Base-by-base conservation (phyloP, 257 asterid genomes). In the Coffea canephora region DNA sequence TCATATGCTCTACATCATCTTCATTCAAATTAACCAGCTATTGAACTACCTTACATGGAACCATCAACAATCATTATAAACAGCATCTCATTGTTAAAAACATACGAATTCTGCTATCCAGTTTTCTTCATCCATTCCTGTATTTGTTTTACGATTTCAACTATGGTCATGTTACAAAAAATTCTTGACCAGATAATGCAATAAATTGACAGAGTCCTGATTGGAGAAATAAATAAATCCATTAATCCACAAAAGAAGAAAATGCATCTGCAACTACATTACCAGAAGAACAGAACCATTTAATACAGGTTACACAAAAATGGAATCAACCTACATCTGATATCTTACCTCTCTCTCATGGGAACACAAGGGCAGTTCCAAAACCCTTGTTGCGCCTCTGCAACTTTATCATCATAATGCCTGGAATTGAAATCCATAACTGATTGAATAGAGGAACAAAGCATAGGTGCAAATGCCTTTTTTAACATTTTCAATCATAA, bases 331-430 rank as follows among this genome's bases (percentile, higher is more conserved):
- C 74, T 23, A 45, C 57, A 73, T 18, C 66, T 52, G 15, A 55
- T 31, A 8, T 23, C 34, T 31, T 84, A 87, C 92, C 92, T 87
- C 80, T 89, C 92, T 81, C 92, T 85, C 92, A 87, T 96, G 46
- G 99, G 98, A 86, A 94, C 99, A 84, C 99, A 96, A 4, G 98
- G 99, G 55, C 92, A 89, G 55, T 89, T 89, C 92, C 99, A 94
- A 82, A 96, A 96, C 16, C 99, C 99, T 87, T 96, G 98, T 77
- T 91, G 96, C 27, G 87, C 99, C 80, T 96, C 99, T 61, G 96
- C 97, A 80, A 88, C 89, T 86, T 96, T 96, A 87, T 96, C 98
- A 84, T 96, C 99, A 73, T 96, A 94, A 78, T 89, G 90, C 88
- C 92, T 89, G 85, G 77, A 71, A 66, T 39, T 25, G 68, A 74